These are phyloP conservation scores for Plectosphaerella cucumerina DNA, from an alignment of 2,329 filamentous ascomycete species.

Conservation along the genomic window DNA sequence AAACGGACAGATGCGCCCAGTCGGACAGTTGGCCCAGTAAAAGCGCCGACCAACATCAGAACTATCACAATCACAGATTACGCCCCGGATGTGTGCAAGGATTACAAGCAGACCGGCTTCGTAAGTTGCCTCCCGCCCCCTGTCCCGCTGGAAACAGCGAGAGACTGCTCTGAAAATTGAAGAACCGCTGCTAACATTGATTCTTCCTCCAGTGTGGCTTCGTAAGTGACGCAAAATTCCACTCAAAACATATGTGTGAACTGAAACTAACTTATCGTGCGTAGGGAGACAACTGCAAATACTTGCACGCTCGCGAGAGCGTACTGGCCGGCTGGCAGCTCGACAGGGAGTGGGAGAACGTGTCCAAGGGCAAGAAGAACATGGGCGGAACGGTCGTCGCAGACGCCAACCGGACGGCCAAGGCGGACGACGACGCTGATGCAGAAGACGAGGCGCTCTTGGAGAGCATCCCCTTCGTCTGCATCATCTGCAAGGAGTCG, in stretches of 20 bases:
- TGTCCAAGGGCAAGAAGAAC: slow-evolving; percentile 66
- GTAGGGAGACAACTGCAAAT: slow-evolving; percentile 74
- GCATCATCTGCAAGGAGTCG: slow-evolving; percentile 75
- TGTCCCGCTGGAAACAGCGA: too few species aligned
- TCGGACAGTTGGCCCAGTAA: slow-evolving; percentile 76
- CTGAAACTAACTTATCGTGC: neutral
- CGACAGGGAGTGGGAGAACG: slow-evolving; percentile 88
- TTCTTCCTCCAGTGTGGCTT: neutral
- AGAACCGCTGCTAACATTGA: slow-evolving; percentile 20
- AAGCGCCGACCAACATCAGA: slow-evolving; percentile 83
- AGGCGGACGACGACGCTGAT: slow-evolving; percentile 33
- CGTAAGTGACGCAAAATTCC: too few species aligned
- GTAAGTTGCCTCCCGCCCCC: slow-evolving; percentile 5
- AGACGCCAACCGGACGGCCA: slow-evolving; percentile 46
- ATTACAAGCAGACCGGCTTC: slow-evolving; percentile 73
- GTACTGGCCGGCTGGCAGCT: slow-evolving; percentile 94
- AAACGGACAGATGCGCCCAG: slow-evolving; percentile 73
- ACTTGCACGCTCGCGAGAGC: slow-evolving; percentile 70
- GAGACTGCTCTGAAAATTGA: too few species aligned
- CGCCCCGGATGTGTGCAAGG: slow-evolving; percentile 91
- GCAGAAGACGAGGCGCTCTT: slow-evolving; percentile 66
- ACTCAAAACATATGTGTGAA: too few species aligned
- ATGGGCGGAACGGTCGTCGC: slow-evolving; percentile 57
- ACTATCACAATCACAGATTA: slow-evolving; percentile 90
- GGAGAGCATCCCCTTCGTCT: slow-evolving; percentile 83